Evolutionary conservation across 768 basidiomycete species (phyloP).

Genomic region (Suillus alpinus): DNA sequence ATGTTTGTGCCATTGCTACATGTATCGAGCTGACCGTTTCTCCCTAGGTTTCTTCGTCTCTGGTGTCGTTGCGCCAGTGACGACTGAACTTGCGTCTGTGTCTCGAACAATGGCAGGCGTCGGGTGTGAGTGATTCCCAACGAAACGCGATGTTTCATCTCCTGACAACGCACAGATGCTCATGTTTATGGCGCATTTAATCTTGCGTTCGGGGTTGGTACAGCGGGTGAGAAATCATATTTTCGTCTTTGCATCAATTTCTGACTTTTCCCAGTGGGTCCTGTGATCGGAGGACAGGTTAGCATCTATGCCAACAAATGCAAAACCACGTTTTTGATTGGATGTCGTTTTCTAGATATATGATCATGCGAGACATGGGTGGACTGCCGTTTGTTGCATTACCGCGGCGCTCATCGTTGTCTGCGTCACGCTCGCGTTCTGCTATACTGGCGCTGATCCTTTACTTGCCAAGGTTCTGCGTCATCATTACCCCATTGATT

Average conservation of each 20-base stretch:
- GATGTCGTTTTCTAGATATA: constrained; percentile 47
- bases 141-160: background rate
- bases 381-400: constrained; percentile 56
- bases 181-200: constrained; percentile 78
- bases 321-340: constrained; percentile 2
- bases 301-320: constrained; percentile 9
- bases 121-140: constrained; percentile 51
- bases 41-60: constrained; percentile 58
- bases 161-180: constrained; percentile 44
- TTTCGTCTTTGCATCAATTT: background rate
- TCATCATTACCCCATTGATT: constrained; percentile 8
- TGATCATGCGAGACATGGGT: constrained; percentile 51
- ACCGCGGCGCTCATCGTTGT: constrained; percentile 40
- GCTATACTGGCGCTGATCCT: constrained; percentile 50
- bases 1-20: constrained; percentile 14
- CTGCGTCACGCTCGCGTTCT: constrained; percentile 38
- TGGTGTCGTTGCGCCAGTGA: constrained; percentile 58
- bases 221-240: constrained; percentile 43
- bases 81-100: constrained; percentile 63
- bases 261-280: constrained; percentile 50
- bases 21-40: constrained; percentile 1
- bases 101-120: constrained; percentile 56
- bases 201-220: constrained; percentile 64
- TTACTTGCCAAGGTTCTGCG: constrained; percentile 30
- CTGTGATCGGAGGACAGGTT: constrained; percentile 68